Base-by-base conservation (phyloP, 768 basidiomycete species). In the Pisolithus microcarpus region DNA sequence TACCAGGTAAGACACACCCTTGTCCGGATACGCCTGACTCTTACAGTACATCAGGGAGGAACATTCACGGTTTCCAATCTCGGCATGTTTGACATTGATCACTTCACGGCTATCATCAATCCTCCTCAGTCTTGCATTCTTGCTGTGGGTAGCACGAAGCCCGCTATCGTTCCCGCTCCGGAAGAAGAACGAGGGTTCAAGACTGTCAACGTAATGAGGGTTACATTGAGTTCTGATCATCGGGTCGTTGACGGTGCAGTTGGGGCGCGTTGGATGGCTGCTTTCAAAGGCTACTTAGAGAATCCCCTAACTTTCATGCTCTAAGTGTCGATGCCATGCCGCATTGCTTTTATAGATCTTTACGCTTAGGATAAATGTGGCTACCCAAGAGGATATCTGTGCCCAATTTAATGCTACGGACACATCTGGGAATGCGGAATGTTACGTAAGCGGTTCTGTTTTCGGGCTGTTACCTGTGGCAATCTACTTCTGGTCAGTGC, bases 41-140 rank as follows among this genome's bases (percentile, higher is more conserved):
- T 38, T 9, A 40, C 51, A 44, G 8, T 45, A 26, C 43, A 47
- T 52, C 55, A 92, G 87, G 96, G 96, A 49, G 96, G 96, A 45
- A 90, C 94, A 11, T 98, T 99, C 75, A 98, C 96, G 40, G 91
- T 99, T 67, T 99, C 96, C 53, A 99, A 99, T 74, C 78, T 99
- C 50, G 96, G 96, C 71, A 99, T 99, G 96, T 96, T 79, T 65
- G 94, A 88, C 55, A 81, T 97, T 62, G 80, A 84, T 50, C 87
- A 93, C 71, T 99, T 99, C 71, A 97, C 94, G 13, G 96, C 96
- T 43, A 98, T 99, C 74, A 95, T 99, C 80, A 99, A 99, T 77
- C 83, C 88, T 13, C 96, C 96, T 23, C 96, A 98, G 70, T 90
- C 91, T 43, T 97, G 94, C 72, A 99, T 98, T 63, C 85, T 99